Evolutionary conservation across 2,329 filamentous ascomycete genomes (phyloP).

Genomic region (Sclerotiophoma versabilis): DNA sequence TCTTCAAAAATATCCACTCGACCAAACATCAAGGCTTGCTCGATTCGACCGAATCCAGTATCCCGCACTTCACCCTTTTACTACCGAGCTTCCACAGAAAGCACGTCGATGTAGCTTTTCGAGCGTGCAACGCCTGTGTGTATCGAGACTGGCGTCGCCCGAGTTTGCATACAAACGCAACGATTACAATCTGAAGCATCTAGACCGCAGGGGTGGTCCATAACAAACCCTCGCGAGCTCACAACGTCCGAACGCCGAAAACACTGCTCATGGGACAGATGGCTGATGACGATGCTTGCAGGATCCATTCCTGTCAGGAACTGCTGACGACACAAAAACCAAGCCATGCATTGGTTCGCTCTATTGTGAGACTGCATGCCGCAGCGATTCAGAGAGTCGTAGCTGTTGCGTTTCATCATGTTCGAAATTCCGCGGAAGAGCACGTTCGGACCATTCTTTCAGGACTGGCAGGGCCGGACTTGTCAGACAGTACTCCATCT

Average conservation of each 20-base stretch:
- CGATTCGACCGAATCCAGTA: neutral
- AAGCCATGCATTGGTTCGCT: slow-evolving; percentile 1
- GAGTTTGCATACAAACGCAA: neutral
- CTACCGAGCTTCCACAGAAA: slow-evolving; percentile 4
- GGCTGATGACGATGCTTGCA: neutral
- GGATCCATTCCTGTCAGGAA: slow-evolving; percentile 10
- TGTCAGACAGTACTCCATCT: slow-evolving; percentile 6
- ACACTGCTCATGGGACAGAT: neutral
- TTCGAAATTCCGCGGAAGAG: neutral
- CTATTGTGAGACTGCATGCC: slow-evolving; percentile 12
- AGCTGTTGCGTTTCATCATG: slow-evolving; percentile 9
- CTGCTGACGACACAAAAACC: slow-evolving; percentile 1
- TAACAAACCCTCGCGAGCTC: neutral
- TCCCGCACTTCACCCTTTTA: neutral
- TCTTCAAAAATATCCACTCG: slow-evolving; percentile 5
- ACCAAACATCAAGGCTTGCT: neutral
- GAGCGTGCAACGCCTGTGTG: neutral
- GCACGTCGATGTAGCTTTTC: neutral
- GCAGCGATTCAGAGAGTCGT: neutral
- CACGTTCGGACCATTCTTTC: neutral
- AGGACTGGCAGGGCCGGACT: slow-evolving; percentile 4
- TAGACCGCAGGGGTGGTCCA: slow-evolving; percentile 1
- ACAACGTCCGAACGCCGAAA: neutral
- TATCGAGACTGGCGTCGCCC: slow-evolving; percentile 8
- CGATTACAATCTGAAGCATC: slow-evolving; percentile 5